Evolutionary conservation across 352 stramenopile genomes (phyloP).

Genomic region (Plasmopara viticola): DNA sequence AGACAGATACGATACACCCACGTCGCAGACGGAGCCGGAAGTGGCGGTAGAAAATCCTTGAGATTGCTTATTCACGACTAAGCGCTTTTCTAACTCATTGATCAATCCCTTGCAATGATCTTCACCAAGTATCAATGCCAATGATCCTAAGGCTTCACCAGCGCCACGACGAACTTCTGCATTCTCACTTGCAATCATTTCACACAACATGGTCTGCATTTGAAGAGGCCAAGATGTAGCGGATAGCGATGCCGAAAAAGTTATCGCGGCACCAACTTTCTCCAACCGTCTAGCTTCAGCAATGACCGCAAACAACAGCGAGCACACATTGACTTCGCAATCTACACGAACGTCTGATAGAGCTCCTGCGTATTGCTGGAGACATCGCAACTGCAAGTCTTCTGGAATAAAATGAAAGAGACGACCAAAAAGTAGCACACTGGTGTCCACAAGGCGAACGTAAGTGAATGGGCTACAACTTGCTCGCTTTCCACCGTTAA

Average conservation of each 20-base stretch:
- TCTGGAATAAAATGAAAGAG: conserved; percentile 77
- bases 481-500: conserved; percentile 25
- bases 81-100: conserved; percentile 64
- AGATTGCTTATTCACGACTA: conserved; percentile 47
- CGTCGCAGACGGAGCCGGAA: conserved; percentile 22
- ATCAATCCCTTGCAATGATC: conserved; percentile 44
- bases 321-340: conserved; percentile 76
- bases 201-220: conserved; percentile 75
- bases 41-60: conserved; percentile 26
- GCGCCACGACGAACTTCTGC: conserved; percentile 55
- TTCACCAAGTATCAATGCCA: conserved; percentile 49
- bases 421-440: conserved; percentile 67
- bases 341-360: conserved; percentile 54
- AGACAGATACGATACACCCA: conserved; percentile 42
- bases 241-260: conserved; percentile 16
- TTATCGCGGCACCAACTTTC: conserved; percentile 11
- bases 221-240: conserved; percentile 52
- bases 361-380: conserved; percentile 70
- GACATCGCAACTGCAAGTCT: conserved; percentile 74
- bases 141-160: conserved; percentile 61
- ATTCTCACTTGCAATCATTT: conserved; percentile 72
- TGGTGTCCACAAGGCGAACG: conserved; percentile 70
- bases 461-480: conserved; percentile 75
- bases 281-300: conserved; percentile 39
- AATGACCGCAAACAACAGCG: conserved; percentile 63